Evolutionary conservation across 345 rosid species (phyloP), one percentile per base, ranked within the genome.

Genomic region (Firmiana major): DNA sequence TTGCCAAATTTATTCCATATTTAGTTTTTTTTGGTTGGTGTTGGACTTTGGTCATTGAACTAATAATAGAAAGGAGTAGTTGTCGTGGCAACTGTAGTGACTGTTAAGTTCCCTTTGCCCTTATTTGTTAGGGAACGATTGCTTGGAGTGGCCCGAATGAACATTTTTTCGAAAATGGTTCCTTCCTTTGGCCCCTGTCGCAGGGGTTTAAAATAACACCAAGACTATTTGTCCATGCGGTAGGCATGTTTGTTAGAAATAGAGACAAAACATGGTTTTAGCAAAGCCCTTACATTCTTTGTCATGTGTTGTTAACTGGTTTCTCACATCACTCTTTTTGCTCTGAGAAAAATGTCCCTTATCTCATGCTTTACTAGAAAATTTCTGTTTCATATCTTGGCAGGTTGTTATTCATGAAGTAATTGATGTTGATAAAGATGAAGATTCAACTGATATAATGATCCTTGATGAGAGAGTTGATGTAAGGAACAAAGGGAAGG

Each of bases 401-500:
- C 65, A 90, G 96, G 89, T 64, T 69, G 66, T 69, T 64, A 64
- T 74, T 58, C 82, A 67, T 63, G 89, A 90, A 84, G 88, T 86
- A 24, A 90, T 87, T 85, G 90, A 89, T 80, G 79, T 83, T 75
- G 94, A 90, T 62, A 77, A 83, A 31, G 86, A 88, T 79, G 94
- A 88, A 48, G 86, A 79, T 71, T 67, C 77, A 62, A 71, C 67
- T 81, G 89, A 90, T 80, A 67, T 82, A 57, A 79, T 81, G 73
- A 74, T 83, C 70, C n/a, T 79, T 79, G 89, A 75, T 77, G 76
- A 69, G 75, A 82, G 64, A 71, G 78, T 63, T 75, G 87, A 84
- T 79, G 43, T 57, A 55, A 84, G 81, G 79, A 80, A 83, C 77
- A 89, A 93, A 86, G 94, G 94, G 81, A 95, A 93, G 83, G 87